phyloP scores from a whole-genome alignment of 2,329 filamentous ascomycete species.

The Myriosclerotinia scirpicola region DNA sequence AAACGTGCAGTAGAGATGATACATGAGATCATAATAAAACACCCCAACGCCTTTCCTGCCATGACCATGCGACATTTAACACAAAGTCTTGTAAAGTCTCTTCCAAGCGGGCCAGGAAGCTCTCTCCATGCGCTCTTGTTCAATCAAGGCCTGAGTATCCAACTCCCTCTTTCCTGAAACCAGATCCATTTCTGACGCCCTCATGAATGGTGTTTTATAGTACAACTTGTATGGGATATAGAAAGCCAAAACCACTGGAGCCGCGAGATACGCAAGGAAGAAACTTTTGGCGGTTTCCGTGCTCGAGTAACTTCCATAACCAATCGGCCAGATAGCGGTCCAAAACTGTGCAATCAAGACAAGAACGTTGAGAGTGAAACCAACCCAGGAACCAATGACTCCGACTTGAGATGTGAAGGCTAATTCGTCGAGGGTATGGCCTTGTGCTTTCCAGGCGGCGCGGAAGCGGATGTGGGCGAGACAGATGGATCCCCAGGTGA shows the following conservation, averaged over 20 bases:
- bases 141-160: slow-evolving; percentile 34
- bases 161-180: slow-evolving; percentile 31
- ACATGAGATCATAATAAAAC: background rate
- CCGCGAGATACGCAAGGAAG: slow-evolving; percentile 59
- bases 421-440: slow-evolving; percentile 62
- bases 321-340: slow-evolving; percentile 51
- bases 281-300: slow-evolving; percentile 50
- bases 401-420: slow-evolving; percentile 62
- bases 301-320: slow-evolving; percentile 31
- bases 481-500: slow-evolving; percentile 63
- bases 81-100: slow-evolving; percentile 25
- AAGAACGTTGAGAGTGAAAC: slow-evolving; percentile 55
- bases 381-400: slow-evolving; percentile 61
- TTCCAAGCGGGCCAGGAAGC: slow-evolving; percentile 35
- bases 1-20: slow-evolving; percentile 6
- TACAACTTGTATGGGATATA: slow-evolving; percentile 67
- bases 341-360: slow-evolving; percentile 44
- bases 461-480: slow-evolving; percentile 69
- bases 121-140: slow-evolving; percentile 32
- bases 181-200: slow-evolving; percentile 32
- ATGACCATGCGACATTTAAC: background rate
- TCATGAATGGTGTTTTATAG: slow-evolving; percentile 42
- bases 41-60: background rate
- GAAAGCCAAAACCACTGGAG: slow-evolving; percentile 52
- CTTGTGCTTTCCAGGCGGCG: slow-evolving; percentile 55